These are phyloP conservation scores for Borealophlyctis nickersoniae DNA, from an alignment of 192 early-diverging fungal species.

Conservation along the genomic window DNA sequence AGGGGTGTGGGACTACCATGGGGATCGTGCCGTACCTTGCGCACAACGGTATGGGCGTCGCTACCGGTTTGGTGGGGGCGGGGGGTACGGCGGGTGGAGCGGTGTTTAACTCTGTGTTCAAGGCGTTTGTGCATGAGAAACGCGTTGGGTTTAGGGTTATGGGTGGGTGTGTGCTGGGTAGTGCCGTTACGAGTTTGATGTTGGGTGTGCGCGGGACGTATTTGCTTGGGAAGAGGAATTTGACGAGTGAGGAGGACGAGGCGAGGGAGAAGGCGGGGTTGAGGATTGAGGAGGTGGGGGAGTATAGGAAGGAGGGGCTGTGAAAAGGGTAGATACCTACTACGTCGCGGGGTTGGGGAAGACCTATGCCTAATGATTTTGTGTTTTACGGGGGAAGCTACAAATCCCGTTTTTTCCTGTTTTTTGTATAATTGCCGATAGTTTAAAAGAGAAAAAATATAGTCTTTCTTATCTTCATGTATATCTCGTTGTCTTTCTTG, in stretches of 20 bases:
- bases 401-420: no score
- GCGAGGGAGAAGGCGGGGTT: no score
- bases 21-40: constrained; percentile 60
- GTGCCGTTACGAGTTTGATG: neutral
- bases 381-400: no score
- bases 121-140: constrained; percentile 28
- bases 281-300: no score
- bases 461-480: no score
- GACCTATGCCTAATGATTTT: no score
- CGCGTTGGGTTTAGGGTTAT: constrained; percentile 40
- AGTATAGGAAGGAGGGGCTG: no score
- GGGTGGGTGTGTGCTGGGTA: constrained; percentile 24
- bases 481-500: no score
- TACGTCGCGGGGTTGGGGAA: no score
- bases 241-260: neutral
- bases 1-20: constrained; percentile 57
- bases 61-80: constrained; percentile 60
- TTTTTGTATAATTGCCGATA: no score
- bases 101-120: constrained; percentile 52
- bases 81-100: constrained; percentile 61
- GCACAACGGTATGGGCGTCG: constrained; percentile 39
- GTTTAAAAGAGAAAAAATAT: no score
- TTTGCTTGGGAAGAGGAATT: neutral
- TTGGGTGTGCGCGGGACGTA: neutral
- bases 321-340: no score